Conservation (phyloP, 257 asterid species). For the Solanum pinnatisectum region DNA sequence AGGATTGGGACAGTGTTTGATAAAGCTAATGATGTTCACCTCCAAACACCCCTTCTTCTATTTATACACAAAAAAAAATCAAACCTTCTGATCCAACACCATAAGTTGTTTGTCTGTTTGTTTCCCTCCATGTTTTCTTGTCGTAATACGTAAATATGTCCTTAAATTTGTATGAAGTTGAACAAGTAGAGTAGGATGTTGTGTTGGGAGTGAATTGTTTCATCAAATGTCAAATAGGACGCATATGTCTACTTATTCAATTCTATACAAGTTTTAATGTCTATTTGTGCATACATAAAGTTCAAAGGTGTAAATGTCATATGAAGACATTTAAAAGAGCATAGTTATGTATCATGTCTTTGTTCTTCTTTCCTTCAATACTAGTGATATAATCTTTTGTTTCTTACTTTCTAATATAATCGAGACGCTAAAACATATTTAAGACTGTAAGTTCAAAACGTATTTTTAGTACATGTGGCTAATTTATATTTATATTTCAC, state of each 20-base stretch:
- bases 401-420: neutral
- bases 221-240: too few species aligned
- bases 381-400: neutral
- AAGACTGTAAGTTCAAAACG: neutral
- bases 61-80: neutral
- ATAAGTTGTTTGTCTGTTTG: neutral
- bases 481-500: neutral
- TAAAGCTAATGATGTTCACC: neutral
- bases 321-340: rapidly evolving
- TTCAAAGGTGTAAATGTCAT: too few species aligned
- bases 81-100: neutral
- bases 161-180: too few species aligned
- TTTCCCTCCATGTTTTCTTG: too few species aligned
- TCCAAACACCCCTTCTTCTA: neutral
- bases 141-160: too few species aligned
- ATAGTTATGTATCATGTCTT: neutral
- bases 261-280: too few species aligned
- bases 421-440: rapidly evolving
- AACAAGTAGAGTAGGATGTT: too few species aligned
- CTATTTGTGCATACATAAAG: neutral
- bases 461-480: neutral
- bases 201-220: too few species aligned
- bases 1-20: neutral
- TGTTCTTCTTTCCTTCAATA: neutral
- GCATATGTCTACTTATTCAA: too few species aligned